Percentiles rank a stretch among this genome's conserved stretches.
These are phyloP conservation scores for Scleroderma bovista DNA, from an alignment of 768 basidiomycete genomes.

Conservation along the genomic window DNA sequence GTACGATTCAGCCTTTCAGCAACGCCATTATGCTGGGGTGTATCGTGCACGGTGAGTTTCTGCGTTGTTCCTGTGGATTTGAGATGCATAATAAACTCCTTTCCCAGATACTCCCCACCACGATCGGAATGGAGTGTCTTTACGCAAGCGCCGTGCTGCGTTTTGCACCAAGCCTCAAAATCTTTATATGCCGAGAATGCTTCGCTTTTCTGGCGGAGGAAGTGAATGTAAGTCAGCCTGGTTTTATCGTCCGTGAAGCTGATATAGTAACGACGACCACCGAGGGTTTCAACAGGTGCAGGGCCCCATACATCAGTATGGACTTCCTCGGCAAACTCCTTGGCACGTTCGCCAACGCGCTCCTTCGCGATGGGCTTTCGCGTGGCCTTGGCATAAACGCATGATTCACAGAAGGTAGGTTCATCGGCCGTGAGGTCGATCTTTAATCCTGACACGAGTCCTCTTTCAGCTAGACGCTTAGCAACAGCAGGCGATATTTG, in stretches of 20 bases:
- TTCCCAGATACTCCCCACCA: conserved; percentile 10
- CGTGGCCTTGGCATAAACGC: conserved; percentile 21
- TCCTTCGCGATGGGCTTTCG: conserved; percentile 21
- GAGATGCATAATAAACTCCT: neutral
- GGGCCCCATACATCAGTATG: conserved; percentile 8
- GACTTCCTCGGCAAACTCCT: neutral
- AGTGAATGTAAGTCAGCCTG: neutral
- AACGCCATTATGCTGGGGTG: conserved; percentile 26
- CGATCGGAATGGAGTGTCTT: conserved; percentile 3
- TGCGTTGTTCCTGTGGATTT: neutral
- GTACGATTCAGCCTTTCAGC: conserved; percentile 28
- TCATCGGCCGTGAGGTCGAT: conserved; percentile 10
- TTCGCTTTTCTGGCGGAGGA: conserved; percentile 5
- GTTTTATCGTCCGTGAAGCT: conserved; percentile 8
- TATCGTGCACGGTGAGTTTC: too few species aligned
- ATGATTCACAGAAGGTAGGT: conserved; percentile 23
- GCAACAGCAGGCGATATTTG: conserved; percentile 9
- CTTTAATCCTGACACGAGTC: conserved; percentile 26
- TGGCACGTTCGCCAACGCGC: neutral
- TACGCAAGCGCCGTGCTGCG: neutral
- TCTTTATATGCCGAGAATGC: conserved; percentile 6
- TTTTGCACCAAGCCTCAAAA: conserved; percentile 5
- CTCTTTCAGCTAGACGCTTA: conserved; percentile 18
- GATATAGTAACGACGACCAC: conserved; percentile 1
- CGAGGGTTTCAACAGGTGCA: neutral